Evolutionary conservation across 1,139 yeast genomes (phyloP).

Genomic region (Trichomonascaceae sp.): DNA sequence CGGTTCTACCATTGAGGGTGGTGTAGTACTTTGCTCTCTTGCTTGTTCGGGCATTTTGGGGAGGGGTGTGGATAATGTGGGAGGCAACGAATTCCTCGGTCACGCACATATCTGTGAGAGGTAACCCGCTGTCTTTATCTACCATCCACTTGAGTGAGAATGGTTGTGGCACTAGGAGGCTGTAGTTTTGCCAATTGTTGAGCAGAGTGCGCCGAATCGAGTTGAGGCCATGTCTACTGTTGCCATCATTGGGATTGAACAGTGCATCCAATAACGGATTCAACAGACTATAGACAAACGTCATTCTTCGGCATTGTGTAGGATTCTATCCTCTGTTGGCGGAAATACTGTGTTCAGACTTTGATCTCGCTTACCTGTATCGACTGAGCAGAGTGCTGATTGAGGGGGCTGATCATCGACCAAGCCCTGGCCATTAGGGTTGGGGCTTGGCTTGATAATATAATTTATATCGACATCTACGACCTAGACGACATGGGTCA

Average conservation of each 20-base stretch:
- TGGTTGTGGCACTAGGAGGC: constrained; percentile 28
- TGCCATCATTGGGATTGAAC: constrained; percentile 34
- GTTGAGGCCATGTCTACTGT: constrained; percentile 41
- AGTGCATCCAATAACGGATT: constrained; percentile 58
- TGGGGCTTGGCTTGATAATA: too few relatives aligned
- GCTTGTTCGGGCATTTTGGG: constrained; percentile 28
- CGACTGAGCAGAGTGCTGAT: background rate
- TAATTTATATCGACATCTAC: too few relatives aligned
- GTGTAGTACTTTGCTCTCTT: constrained; percentile 36
- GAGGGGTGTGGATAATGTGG: constrained; percentile 41
- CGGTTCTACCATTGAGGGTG: constrained; percentile 48
- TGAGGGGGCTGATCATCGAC: constrained; percentile 1
- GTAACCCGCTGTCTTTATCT: constrained; percentile 36
- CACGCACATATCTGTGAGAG: constrained; percentile 45
- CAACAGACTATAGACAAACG: constrained; percentile 22
- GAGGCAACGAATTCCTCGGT: constrained; percentile 57
- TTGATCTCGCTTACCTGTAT: background rate
- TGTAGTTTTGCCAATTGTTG: constrained; percentile 23
- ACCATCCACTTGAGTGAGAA: constrained; percentile 34
- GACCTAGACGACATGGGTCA: too few relatives aligned
- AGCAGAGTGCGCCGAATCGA: constrained; percentile 33
- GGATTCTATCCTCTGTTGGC: background rate
- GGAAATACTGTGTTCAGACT: background rate
- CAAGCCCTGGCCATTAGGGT: too few relatives aligned
- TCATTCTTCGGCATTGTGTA: background rate